Base-by-base conservation (phyloP, 108 stramenopile genomes). In the Cyclostephanos invisitatus region DNA sequence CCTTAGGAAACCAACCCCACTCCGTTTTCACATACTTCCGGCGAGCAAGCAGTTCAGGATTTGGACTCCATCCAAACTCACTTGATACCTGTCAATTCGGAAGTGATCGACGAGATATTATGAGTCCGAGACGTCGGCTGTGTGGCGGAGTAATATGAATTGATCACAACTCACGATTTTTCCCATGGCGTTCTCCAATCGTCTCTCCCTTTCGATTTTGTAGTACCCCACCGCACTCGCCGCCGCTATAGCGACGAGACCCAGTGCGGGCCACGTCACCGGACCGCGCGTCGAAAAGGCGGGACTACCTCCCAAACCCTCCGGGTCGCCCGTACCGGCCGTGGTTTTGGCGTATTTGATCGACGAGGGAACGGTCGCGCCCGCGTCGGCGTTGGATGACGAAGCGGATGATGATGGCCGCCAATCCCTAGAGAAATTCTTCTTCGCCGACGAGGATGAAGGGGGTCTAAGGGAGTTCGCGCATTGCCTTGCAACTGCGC, bases 181-280 rank as follows among this genome's bases (percentile, higher is more conserved):
- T 5, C 93, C 91, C 91, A 95, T 91, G 68, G 93, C 93, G 57
- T 86, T 82, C 77, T 95, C 93, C 65, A 95, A 84, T 58, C 93
- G 82, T 65, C 91, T 76, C 78, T 95, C 93, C 47, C 93, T 78
- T 65, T 95, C 90, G 64, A 95, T 89, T 56, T 86, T 86, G 66
- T 91, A 95, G 68, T 95, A 95, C 5, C 85, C 88, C 51, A 92
- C 91, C 6, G 86, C 85, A 53, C 89, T 87, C 10, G 88, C 89
- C 17, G 93, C 89, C 11, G 86, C 90, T 40, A 95, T 81, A 0
- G 90, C 88, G 44, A 91, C 90, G 49, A 95, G 64, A 35, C 90
- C 90, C 57, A 95, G 72, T 3, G 89, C 86, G 9, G 89, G 78
- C 93, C 93, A 95, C 0, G 87, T 86, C 5, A 95, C 93, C 15